Conservation (phyloP, 2,329 filamentous ascomycete genomes). For the Lecanicillium sp. region DNA sequence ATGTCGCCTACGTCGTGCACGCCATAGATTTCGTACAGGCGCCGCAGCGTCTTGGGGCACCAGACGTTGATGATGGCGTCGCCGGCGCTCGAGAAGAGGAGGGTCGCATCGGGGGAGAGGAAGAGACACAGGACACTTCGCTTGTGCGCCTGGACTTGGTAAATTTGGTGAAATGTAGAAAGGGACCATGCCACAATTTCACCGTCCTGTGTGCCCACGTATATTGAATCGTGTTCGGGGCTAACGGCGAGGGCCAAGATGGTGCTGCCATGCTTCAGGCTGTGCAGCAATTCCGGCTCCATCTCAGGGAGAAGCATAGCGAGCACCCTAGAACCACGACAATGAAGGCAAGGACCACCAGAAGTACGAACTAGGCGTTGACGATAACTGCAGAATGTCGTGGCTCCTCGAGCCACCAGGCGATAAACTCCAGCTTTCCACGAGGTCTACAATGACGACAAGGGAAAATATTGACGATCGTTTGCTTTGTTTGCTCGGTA, state of each 20-base stretch:
- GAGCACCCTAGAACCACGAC: no score
- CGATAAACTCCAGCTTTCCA: no score
- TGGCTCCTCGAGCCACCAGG: no score
- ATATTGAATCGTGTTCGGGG: slow-evolving; percentile 69
- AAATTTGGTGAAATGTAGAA: slow-evolving; percentile 73
- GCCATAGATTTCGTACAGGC: slow-evolving; percentile 85
- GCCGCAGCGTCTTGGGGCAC: slow-evolving; percentile 68
- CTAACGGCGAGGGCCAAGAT: slow-evolving; percentile 79
- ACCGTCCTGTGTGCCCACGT: slow-evolving; percentile 86
- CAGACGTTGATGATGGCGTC: slow-evolving; percentile 94
- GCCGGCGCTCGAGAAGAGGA: slow-evolving; percentile 87
- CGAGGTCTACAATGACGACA: no score
- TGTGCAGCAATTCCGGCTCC: slow-evolving; percentile 61
- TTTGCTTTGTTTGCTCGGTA: no score
- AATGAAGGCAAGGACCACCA: no score
- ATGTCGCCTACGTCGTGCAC: slow-evolving; percentile 92
- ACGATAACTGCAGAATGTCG: no score
- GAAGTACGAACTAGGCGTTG: no score
- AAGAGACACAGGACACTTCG: slow-evolving; percentile 83
- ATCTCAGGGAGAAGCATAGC: slow-evolving; percentile 10
- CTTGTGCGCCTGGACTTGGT: slow-evolving; percentile 79
- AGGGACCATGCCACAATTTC: slow-evolving; percentile 91
- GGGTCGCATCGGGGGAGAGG: slow-evolving; percentile 63
- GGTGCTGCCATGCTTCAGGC: slow-evolving; percentile 67
- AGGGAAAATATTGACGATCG: no score